A percentile compares a stretch with the other conserved stretches of the same genome.
Conservation (phyloP, 352 stramenopile species). For the Phytopythium aichiense region DNA sequence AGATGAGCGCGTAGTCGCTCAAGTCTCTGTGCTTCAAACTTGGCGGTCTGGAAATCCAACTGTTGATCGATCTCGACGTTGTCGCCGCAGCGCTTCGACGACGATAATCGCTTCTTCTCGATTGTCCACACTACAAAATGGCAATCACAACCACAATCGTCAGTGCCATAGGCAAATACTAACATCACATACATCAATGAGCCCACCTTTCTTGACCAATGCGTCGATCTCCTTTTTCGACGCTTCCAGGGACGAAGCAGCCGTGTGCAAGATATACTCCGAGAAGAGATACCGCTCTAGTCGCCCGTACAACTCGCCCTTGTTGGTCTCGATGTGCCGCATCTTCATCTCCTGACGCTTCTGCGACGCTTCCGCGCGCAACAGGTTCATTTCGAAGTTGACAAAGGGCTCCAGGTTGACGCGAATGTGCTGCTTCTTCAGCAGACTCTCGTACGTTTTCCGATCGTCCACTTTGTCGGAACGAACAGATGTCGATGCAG, state of each 20-base stretch:
- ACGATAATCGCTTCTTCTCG: constrained; percentile 54
- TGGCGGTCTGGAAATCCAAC: constrained; percentile 69
- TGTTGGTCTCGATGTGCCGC: constrained; percentile 79
- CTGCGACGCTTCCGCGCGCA: constrained; percentile 68
- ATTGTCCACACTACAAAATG: constrained; percentile 42
- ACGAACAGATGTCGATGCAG: constrained; percentile 5
- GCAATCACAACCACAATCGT: constrained; percentile 1
- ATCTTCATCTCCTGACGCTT: constrained; percentile 84
- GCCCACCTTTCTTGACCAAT: constrained; percentile 68
- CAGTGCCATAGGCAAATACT: not conserved
- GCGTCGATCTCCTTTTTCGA: constrained; percentile 64
- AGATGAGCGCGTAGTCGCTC: constrained; percentile 65
- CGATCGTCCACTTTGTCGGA: constrained; percentile 9
- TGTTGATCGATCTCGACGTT: constrained; percentile 53
- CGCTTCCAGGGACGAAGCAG: constrained; percentile 45
- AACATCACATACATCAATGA: not conserved
- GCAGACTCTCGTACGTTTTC: constrained; percentile 23
- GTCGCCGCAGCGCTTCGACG: constrained; percentile 50
- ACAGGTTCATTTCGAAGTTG: constrained; percentile 82
- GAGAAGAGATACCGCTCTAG: constrained; percentile 75
- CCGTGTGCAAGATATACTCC: constrained; percentile 75
- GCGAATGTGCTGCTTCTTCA: constrained; percentile 48
- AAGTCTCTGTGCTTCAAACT: constrained; percentile 55
- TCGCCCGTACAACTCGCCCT: constrained; percentile 68
- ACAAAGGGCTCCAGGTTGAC: constrained; percentile 79